A percentile compares a stretch with the other conserved stretches of the same genome.
phyloP scores from a whole-genome alignment of 2,329 filamentous ascomycete genomes.

The Aulographum hederae region DNA sequence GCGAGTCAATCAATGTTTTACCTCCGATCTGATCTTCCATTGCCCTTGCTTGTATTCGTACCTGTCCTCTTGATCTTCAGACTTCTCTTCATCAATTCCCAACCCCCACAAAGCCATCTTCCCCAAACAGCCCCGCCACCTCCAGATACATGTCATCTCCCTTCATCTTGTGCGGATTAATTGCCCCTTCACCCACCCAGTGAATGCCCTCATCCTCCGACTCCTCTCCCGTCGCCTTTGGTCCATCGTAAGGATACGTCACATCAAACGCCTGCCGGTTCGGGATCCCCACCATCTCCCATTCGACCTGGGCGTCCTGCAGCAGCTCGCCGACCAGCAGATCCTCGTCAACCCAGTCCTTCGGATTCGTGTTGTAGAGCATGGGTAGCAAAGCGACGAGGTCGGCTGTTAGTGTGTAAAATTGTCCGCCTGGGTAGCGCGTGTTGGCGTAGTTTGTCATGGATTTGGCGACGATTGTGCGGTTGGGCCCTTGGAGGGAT shows the following conservation, averaged over 20 bases:
- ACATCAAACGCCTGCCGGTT: constrained; percentile 2
- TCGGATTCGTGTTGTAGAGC: constrained; percentile 9
- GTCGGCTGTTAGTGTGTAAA: constrained; percentile 18
- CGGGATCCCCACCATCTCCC: background rate
- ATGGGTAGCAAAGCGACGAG: constrained; percentile 12
- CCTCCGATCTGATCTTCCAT: too few species aligned
- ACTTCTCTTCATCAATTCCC: too few species aligned
- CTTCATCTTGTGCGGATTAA: constrained; percentile 4
- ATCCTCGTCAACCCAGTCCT: constrained; percentile 2
- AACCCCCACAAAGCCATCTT: constrained; percentile 3
- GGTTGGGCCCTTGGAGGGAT: constrained; percentile 3
- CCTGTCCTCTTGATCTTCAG: too few species aligned
- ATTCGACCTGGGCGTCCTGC: constrained; percentile 1
- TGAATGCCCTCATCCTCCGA: background rate
- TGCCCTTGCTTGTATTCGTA: too few species aligned
- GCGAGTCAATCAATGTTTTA: too few species aligned
- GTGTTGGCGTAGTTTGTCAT: constrained; percentile 10
- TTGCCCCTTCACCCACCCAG: background rate
- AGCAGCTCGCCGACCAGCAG: constrained; percentile 1
- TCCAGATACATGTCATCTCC: constrained; percentile 2
- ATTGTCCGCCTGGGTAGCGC: constrained; percentile 15
- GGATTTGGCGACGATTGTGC: constrained; percentile 14
- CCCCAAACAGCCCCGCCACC: constrained; percentile 1
- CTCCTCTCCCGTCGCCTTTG: background rate
- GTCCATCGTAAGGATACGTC: constrained; percentile 1